Evolutionary conservation across 139 green algal species (phyloP).

Genomic region (Chlorella sp.): DNA sequence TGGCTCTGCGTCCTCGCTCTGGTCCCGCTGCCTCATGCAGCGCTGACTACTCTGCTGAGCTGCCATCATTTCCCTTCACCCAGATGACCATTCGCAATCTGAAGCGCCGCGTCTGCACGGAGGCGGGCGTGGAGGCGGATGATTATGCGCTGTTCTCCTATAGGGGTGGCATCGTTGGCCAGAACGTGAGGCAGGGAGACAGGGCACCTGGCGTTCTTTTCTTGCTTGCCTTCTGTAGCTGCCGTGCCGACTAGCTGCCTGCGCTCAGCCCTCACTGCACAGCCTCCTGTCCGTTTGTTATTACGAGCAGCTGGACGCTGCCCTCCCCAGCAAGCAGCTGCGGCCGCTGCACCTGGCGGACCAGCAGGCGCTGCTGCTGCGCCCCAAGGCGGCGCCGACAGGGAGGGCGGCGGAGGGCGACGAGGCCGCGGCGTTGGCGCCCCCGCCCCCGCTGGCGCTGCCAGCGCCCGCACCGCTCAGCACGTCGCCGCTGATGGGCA

Average conservation of each 20-base stretch:
- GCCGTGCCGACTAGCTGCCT: background rate
- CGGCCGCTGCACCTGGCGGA: conserved; percentile 6
- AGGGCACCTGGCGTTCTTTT: background rate
- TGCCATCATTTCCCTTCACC: too few species aligned
- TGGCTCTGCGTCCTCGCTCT: too few species aligned
- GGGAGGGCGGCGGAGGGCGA: background rate
- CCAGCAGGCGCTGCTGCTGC: conserved; percentile 37
- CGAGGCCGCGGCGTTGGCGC: background rate
- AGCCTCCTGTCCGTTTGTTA: background rate
- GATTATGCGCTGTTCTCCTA: conserved; percentile 56
- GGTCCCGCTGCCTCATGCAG: too few species aligned
- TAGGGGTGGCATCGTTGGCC: background rate
- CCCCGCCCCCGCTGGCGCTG: background rate
- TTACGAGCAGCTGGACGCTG: conserved; percentile 14
- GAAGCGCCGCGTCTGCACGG: conserved; percentile 51
- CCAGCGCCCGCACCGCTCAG: background rate
- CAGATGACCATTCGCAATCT: too few species aligned
- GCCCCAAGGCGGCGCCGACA: background rate
- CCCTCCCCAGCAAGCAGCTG: conserved; percentile 21
- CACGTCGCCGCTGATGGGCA: background rate
- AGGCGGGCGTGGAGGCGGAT: conserved; percentile 38
- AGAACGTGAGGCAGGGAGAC: background rate
- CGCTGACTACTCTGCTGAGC: too few species aligned
- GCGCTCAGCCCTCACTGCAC: background rate
- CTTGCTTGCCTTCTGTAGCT: background rate